Evolutionary conservation across 805 yeast species (phyloP), one percentile per base, ranked within the genome.

Genomic region (Candida hungchunana): DNA sequence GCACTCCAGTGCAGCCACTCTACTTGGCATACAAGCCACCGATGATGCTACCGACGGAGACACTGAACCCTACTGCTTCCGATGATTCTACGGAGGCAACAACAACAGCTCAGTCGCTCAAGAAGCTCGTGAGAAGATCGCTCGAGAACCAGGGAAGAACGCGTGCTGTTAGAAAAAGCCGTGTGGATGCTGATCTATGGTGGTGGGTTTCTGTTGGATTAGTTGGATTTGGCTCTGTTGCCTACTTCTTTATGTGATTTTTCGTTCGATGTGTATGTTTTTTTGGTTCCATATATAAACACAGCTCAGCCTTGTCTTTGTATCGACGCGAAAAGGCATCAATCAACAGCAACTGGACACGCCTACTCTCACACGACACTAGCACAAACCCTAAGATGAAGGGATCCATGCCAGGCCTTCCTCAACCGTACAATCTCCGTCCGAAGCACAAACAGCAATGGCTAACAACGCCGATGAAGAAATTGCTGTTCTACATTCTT

Each of bases 1-100:
- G 97, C 13, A 59, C 84, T 13, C 77, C 77, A 29, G 62, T 82
- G 68, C 90, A 87, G 47, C 97, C 98, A 1, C 60, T 93, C 52
- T 93, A 87, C 61, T 71, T 93, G 59, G 96, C 94, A 2, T 93
- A 89, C 66, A 74, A 75, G 51, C 98, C 98, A 6, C 94, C 98
- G 8, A 71, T 83, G 75, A 93, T 93, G 98, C 75, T 93, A 42
- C 98, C 98, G 16, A 93, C 97, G 1, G 63, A 58, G 35, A 89
- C 97, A 0, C 65, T 93, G 69, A 90, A 89, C 60, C 98, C 98
- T 16, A 84, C 95, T 3, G 66, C 67, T 5, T 13, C 43, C 6
- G 48, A 48, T 5, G 63, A 66, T 2, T 54, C 68, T 6, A 60
- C 54, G 5, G 48, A 53, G 6, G 47, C 68, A 5, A 40, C 63